phyloP scores from a whole-genome alignment of 176 grass and related monocot genomes.

The Musa acuminata region DNA sequence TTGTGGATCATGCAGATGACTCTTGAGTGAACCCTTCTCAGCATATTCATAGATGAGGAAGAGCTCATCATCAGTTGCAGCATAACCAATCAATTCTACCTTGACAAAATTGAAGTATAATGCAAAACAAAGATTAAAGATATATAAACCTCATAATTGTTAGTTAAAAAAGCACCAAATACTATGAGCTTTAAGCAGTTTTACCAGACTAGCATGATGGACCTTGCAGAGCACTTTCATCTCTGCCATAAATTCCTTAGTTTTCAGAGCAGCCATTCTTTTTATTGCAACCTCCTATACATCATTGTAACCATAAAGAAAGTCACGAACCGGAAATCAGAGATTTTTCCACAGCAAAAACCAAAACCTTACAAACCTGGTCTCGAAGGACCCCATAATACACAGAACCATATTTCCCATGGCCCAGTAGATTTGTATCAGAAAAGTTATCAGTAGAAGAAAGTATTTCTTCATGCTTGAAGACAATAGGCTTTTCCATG shows the following conservation, averaged over 20 bases:
- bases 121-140: constrained; percentile 26
- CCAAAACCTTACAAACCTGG: constrained; percentile 38
- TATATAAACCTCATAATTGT: neutral
- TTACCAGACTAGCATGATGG: constrained; percentile 98
- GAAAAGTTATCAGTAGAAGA: constrained; percentile 79
- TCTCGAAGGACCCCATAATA: constrained; percentile 95
- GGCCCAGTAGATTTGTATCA: constrained; percentile 95
- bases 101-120: constrained; percentile 69
- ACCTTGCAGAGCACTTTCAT: constrained; percentile 99
- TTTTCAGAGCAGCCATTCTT: constrained; percentile 96
- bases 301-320: neutral
- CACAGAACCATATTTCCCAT: constrained; percentile 95
- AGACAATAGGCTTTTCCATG: constrained; percentile 74
- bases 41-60: constrained; percentile 97
- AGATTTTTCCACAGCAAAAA: constrained; percentile 13
- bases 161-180: constrained; percentile 10
- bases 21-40: constrained; percentile 93
- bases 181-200: constrained; percentile 19
- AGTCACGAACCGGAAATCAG: neutral
- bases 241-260: constrained; percentile 93
- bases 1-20: constrained; percentile 83
- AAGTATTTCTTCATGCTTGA: constrained; percentile 86
- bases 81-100: constrained; percentile 99
- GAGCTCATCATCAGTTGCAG: constrained; percentile 85
- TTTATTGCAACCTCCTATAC: constrained; percentile 94